A percentile compares a stretch with the other conserved stretches of the same genome.
Evolutionary conservation across 441 rosid genomes (phyloP).

Genomic region (Populus hybrid): DNA sequence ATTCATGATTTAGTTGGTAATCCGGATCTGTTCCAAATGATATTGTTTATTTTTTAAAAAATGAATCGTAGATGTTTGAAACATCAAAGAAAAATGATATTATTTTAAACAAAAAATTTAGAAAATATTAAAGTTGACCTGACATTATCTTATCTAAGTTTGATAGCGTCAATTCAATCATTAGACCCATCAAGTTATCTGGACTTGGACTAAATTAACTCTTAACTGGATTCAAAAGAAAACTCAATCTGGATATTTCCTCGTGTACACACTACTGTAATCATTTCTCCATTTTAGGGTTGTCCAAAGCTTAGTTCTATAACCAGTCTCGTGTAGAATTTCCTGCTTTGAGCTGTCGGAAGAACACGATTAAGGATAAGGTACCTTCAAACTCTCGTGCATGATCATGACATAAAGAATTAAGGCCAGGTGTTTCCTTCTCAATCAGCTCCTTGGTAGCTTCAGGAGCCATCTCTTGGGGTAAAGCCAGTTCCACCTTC

Average conservation of each 20-base stretch:
- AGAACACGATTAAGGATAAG: background rate
- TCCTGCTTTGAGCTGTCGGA: constrained; percentile 21
- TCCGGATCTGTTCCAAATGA: background rate
- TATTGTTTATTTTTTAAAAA: too few species aligned
- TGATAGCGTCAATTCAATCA: background rate
- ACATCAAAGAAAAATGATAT: too few species aligned
- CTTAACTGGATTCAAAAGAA: background rate
- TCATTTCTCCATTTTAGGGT: constrained; percentile 16
- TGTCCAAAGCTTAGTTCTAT: constrained; percentile 15
- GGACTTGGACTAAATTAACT: background rate
- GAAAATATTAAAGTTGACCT: too few species aligned
- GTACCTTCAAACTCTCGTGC: constrained; percentile 95
- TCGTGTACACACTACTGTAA: constrained; percentile 29
- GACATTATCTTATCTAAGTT: background rate
- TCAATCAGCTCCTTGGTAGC: constrained; percentile 82
- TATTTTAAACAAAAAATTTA: too few species aligned
- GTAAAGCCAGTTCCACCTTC: constrained; percentile 93
- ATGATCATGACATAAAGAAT: constrained; percentile 61
- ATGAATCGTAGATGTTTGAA: too few species aligned
- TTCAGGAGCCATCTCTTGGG: constrained; percentile 98
- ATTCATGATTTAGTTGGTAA: background rate
- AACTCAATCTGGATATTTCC: constrained; percentile 18
- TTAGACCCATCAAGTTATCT: background rate
- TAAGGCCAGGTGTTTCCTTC: constrained; percentile 88
- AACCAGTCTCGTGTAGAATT: constrained; percentile 18